Conservation (phyloP, 441 rosid genomes). For the Jatropha podagrica region DNA sequence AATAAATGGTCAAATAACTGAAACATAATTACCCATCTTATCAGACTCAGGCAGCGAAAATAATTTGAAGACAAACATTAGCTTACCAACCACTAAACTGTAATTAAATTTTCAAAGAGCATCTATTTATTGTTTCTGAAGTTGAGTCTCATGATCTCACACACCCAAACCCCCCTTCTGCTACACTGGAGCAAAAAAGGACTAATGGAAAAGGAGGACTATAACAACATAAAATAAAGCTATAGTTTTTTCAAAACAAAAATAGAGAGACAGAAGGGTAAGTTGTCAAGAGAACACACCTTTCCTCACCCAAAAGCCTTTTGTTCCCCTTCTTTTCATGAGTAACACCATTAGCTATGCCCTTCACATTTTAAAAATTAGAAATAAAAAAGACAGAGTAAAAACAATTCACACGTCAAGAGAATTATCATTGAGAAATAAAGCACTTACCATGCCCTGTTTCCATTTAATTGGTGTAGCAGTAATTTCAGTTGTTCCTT, state of each 20-base stretch:
- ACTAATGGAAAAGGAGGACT: no score
- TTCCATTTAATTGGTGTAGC: constrained; percentile 93
- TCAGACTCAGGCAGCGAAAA: no score
- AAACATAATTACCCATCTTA: no score
- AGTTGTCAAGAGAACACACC: constrained; percentile 40
- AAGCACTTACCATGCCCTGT: constrained; percentile 67
- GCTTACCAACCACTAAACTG: no score
- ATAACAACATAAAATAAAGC: no score
- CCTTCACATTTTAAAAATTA: constrained; percentile 44
- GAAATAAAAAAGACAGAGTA: constrained; percentile 17
- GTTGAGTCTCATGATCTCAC: no score
- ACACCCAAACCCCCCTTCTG: no score
- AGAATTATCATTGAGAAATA: neutral
- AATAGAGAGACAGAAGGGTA: neutral
- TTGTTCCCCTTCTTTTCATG: constrained; percentile 91
- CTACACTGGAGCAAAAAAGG: no score
- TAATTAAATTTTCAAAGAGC: no score
- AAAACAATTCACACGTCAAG: constrained; percentile 1
- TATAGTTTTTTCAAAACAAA: neutral
- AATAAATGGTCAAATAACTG: no score
- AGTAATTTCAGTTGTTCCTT: constrained; percentile 79
- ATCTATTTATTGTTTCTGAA: no score
- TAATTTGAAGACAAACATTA: no score
- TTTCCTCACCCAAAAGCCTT: constrained; percentile 64
- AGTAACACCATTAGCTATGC: constrained; percentile 77